phyloP scores from a whole-genome alignment of 148 eudicot genomes.

The Hydrangea macrophylla region DNA sequence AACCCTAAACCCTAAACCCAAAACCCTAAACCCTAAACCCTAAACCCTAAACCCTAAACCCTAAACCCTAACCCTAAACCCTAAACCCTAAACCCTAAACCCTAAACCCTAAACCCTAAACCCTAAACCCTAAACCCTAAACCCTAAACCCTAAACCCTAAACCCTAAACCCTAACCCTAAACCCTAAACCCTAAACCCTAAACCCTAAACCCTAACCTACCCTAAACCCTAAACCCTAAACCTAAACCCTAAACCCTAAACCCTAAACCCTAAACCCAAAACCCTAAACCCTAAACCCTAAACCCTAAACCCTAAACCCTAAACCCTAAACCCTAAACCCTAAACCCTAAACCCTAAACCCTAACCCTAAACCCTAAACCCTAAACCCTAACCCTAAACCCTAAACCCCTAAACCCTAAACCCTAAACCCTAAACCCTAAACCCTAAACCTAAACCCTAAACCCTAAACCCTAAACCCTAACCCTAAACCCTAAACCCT shows the following conservation, averaged over 20 bases:
- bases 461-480: constrained; percentile 4
- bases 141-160: constrained; percentile 1
- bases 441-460: constrained; percentile 1
- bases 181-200: constrained; percentile 3
- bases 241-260: no score
- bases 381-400: not conserved
- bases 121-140: constrained; percentile 1
- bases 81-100: constrained; percentile 6
- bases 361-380: constrained; percentile 5
- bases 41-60: not conserved
- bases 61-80: not conserved
- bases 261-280: no score
- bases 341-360: not conserved
- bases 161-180: not conserved
- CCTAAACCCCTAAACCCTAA: not conserved
- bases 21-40: constrained; percentile 11
- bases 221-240: no score
- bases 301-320: constrained; percentile 9
- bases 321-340: constrained; percentile 4
- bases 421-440: constrained; percentile 7
- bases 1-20: constrained; percentile 8
- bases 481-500: no score
- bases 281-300: no score
- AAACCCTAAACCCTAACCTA: constrained; percentile 9
- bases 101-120: constrained; percentile 10